Percentiles rank a stretch among this genome's conserved stretches.
These are phyloP conservation scores for Thalassiosira hispida DNA, from an alignment of 352 stramenopile species.

Conservation along the genomic window DNA sequence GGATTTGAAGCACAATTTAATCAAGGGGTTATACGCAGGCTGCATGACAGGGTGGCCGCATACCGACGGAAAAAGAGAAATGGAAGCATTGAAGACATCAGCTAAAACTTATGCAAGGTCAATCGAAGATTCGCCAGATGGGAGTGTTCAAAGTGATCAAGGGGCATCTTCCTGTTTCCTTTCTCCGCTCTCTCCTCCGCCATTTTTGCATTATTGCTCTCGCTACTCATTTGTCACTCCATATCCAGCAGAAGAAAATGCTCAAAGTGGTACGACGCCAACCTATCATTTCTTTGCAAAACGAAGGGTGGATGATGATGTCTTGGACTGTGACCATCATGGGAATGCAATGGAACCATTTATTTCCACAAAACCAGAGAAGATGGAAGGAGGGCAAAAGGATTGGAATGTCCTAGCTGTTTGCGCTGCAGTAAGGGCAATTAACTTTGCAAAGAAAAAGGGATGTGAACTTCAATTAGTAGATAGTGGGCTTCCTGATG, in stretches of 20 bases:
- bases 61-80: slow-evolving; percentile 28
- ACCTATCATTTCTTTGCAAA: slow-evolving; percentile 51
- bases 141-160: neutral
- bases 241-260: slow-evolving; percentile 9
- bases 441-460: slow-evolving; percentile 55
- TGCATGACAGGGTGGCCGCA: slow-evolving; percentile 62
- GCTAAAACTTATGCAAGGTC: slow-evolving; percentile 45
- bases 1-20: slow-evolving; percentile 57
- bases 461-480: too few relatives aligned
- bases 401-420: slow-evolving; percentile 61
- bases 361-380: slow-evolving; percentile 35
- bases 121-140: slow-evolving; percentile 21
- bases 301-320: slow-evolving; percentile 50
- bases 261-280: neutral
- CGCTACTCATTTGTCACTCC: slow-evolving; percentile 53
- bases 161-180: slow-evolving; percentile 49
- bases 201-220: slow-evolving; percentile 65
- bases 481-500: too few relatives aligned
- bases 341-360: slow-evolving; percentile 40
- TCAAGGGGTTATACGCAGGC: slow-evolving; percentile 49
- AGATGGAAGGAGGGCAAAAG: slow-evolving; percentile 23
- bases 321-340: slow-evolving; percentile 46
- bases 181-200: slow-evolving; percentile 38
- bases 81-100: slow-evolving; percentile 36
- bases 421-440: slow-evolving; percentile 46